Evolutionary conservation across 2,329 filamentous ascomycete genomes (phyloP), one percentile per base, ranked within the genome.

Genomic region (Neofusicoccum parvum): DNA sequence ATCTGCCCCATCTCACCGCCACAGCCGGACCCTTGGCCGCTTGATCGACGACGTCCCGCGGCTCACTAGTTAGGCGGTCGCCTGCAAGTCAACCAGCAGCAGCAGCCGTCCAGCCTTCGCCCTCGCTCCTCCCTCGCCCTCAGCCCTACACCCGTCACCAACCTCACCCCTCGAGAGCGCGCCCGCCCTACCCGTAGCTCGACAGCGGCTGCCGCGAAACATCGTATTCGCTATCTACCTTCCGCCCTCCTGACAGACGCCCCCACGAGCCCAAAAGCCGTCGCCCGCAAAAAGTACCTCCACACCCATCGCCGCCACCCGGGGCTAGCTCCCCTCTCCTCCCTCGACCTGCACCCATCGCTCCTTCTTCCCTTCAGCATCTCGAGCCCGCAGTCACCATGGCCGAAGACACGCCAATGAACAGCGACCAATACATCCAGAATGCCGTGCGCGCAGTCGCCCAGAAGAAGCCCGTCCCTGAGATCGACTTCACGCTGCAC

Each of bases 401-500:
- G 27, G 27, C 27, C 27, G 27, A 32, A 32, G 73, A 72, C 53
- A 70, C 70, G 65, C 73, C 74, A 72, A 64, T 64, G 27, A 68
- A 73, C 67, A 75, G 78, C 70, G 79, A 80, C 69, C 72, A 75
- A 51, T 83, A 82, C 73, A 75, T 97, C 76, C 92, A 97, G 82
- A 94, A 92, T 87, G 91, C 92, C 72, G 90, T 94, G 75, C 92
- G 92, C 78, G 95, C 95, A 67, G 93, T 99, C 75, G 89, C 90
- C 79, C 88, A 97, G 74, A 98, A 98, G 90, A 94, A 91, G 84
- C 94, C 94, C 64, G 86, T 96, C 59, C 95, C 95, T 66, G 94
- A 98, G 85, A 98, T 99, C 75, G 95, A 99, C 83, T 99, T 99
- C 79, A 96, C 92, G 65, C 88, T 99, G 75, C 95, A 99, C 80